A percentile compares a stretch with the other conserved stretches of the same genome.
phyloP scores from a whole-genome alignment of 108 stramenopile species.

The Skeletonema costatum region DNA sequence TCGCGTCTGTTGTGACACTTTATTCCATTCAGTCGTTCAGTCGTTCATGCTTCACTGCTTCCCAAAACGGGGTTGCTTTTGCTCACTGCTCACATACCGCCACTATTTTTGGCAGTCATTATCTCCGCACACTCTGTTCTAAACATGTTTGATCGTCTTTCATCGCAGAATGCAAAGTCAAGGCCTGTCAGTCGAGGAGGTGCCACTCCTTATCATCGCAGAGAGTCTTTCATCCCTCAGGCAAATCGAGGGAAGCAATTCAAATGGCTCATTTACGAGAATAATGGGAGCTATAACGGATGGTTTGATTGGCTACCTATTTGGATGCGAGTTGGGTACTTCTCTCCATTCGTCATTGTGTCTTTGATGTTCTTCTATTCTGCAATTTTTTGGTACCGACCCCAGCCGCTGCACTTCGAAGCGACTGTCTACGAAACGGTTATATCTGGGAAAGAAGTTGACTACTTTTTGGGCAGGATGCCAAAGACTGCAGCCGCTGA shows the following conservation, averaged over 20 bases:
- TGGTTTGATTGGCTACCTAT: conserved; percentile 81
- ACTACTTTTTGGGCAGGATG: conserved; percentile 18
- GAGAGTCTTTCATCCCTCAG: conserved; percentile 25
- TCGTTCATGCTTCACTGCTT: too few relatives aligned
- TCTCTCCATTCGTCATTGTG: conserved; percentile 45
- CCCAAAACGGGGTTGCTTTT: too few relatives aligned
- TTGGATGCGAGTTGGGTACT: conserved; percentile 69
- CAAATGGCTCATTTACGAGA: conserved; percentile 48
- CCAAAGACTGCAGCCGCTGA: conserved; percentile 28
- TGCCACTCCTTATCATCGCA: conserved; percentile 36
- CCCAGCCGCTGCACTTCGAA: conserved; percentile 30
- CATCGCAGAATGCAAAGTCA: not conserved
- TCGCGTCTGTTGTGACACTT: too few relatives aligned
- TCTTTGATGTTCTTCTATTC: conserved; percentile 34
- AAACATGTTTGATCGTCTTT: not conserved
- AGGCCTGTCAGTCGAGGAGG: conserved; percentile 8
- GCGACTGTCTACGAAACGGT: not conserved
- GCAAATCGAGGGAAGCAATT: conserved; percentile 5
- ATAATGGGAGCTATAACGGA: conserved; percentile 62
- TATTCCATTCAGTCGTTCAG: too few relatives aligned
- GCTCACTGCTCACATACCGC: too few relatives aligned
- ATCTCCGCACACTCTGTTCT: too few relatives aligned
- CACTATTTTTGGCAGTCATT: too few relatives aligned
- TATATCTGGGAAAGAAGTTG: not conserved
- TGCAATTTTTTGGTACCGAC: conserved; percentile 32